Evolutionary conservation across 2,329 filamentous ascomycete genomes (phyloP).

Genomic region (Fusarium cyanostomum): DNA sequence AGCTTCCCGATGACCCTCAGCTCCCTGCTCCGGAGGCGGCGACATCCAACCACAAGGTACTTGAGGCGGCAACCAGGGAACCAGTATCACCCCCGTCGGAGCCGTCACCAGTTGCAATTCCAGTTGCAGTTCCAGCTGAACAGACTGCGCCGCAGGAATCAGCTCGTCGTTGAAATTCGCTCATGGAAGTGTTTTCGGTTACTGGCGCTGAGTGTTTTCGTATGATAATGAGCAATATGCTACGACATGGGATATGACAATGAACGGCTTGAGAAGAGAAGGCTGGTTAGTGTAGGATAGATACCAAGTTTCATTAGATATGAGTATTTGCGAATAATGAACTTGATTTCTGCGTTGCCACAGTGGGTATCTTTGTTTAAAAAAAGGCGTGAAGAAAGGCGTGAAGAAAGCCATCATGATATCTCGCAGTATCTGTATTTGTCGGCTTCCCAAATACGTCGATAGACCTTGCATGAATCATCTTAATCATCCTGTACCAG

Average conservation of each 20-base stretch:
- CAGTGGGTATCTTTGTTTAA: slow-evolving; percentile 44
- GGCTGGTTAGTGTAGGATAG: slow-evolving; percentile 10
- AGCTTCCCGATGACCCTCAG: slow-evolving; percentile 59
- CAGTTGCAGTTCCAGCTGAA: slow-evolving; percentile 7
- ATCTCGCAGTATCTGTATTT: not conserved
- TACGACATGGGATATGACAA: slow-evolving; percentile 22
- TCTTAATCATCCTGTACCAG: slow-evolving; percentile 69
- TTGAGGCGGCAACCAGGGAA: slow-evolving; percentile 14
- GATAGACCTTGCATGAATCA: not conserved
- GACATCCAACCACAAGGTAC: slow-evolving; percentile 4
- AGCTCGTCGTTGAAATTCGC: slow-evolving; percentile 17
- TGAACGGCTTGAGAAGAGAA: slow-evolving; percentile 8
- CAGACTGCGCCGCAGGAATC: slow-evolving; percentile 16
- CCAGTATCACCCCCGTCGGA: slow-evolving; percentile 35
- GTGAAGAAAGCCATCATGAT: not conserved
- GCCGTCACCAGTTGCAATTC: too few relatives aligned
- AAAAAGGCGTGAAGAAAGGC: not conserved
- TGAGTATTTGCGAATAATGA: slow-evolving; percentile 22
- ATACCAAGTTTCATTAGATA: slow-evolving; percentile 23
- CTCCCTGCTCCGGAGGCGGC: slow-evolving; percentile 49
- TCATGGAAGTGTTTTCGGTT: not conserved
- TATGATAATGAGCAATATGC: slow-evolving; percentile 25
- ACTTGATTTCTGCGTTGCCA: slow-evolving; percentile 31
- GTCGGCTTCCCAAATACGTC: not conserved
- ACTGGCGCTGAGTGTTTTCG: not conserved